Base-by-base conservation (phyloP, 2,329 filamentous ascomycete species). In the Elsinoe arachidis region DNA sequence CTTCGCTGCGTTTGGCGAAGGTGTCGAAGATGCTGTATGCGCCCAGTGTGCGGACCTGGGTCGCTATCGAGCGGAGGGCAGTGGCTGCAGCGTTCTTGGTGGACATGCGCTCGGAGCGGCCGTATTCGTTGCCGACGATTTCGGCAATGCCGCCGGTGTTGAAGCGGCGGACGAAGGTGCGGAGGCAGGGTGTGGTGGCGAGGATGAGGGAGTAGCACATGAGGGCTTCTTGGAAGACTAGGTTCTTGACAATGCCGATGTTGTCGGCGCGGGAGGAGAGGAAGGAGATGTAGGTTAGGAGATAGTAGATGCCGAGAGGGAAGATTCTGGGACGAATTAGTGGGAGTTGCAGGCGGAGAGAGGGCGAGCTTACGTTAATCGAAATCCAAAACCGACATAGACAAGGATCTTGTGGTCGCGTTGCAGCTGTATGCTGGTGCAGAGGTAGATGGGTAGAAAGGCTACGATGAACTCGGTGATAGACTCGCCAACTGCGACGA, bases 131-230 rank as follows among this genome's bases (percentile, higher is more conserved):
- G 17, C 23, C 54, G 2, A 56, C 23, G 30, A 56, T 57, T 12
- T 59, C 54, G 44, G 54, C 14, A 23, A 59, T 56, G 15, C 58
- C 58, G 35, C 58, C 52, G 4, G 57, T 55, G 26, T 55, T 49
- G 52, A 65, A n/a, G 60, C 60, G 61, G 59, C 61, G 61, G 37
- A 65, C 57, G 59, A 66, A 66, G n/a, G 59, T 55, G 34, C 62
- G 57, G 7, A 66, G 55, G 41, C 61, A 64, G 1, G 64, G 64
- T 21, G 64, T 64, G 9, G 63, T 64, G 41, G 64, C 63, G 17
- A 63, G 62, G 52, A 66, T 62, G 49, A 66, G 63, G 38, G 61
- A 60, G 57, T 63, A 63, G 52, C 59, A 60, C 11, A 66, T 60
- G 3, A 61, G 58, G 46, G 62, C 58, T 59, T 65, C 60, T 58